A percentile compares a stretch with the other conserved stretches of the same genome.
Evolutionary conservation across 805 yeast species (phyloP).

Genomic region (Wickerhamomyces silvicola): DNA sequence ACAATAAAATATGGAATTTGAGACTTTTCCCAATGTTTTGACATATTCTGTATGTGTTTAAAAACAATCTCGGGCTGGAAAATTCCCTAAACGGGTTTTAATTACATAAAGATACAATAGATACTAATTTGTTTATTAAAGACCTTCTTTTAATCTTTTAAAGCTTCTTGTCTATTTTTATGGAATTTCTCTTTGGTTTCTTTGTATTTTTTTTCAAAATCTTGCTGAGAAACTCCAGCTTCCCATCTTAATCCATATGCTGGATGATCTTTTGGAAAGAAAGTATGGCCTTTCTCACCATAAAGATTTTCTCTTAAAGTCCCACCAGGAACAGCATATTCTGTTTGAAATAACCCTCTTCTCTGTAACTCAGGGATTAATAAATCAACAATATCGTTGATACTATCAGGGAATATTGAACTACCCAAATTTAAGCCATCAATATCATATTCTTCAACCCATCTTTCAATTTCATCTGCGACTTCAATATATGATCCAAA

Average conservation of each 20-base stretch:
- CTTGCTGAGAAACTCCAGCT: slow-evolving; percentile 1
- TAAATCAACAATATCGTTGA: slow-evolving; percentile 15
- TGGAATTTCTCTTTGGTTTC: background rate
- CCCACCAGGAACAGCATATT: slow-evolving; percentile 27
- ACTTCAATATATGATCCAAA: slow-evolving; percentile 31
- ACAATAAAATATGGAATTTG: slow-evolving; percentile 20
- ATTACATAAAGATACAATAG: too few relatives aligned
- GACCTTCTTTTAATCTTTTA: too few relatives aligned
- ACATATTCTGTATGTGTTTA: slow-evolving; percentile 3
- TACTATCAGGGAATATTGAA: slow-evolving; percentile 33
- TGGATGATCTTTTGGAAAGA: slow-evolving; percentile 12
- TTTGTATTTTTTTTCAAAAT: background rate
- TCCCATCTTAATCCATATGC: slow-evolving; percentile 9
- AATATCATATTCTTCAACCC: slow-evolving; percentile 33
- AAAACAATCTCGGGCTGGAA: too few relatives aligned
- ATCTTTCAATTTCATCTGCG: slow-evolving; percentile 33
- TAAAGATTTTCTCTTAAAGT: slow-evolving; percentile 29
- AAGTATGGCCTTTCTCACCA: slow-evolving; percentile 19
- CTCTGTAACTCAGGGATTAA: slow-evolving; percentile 28
- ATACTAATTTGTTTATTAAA: too few relatives aligned
- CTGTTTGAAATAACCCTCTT: slow-evolving; percentile 28
- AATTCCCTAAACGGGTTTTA: too few relatives aligned
- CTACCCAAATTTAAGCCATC: slow-evolving; percentile 36
- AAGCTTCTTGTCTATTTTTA: background rate
- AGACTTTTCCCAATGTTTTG: slow-evolving; percentile 17